These are phyloP conservation scores for Takakia lepidozioides DNA, from an alignment of 225 moss, liverwort and hornwort genomes.

Conservation along the genomic window DNA sequence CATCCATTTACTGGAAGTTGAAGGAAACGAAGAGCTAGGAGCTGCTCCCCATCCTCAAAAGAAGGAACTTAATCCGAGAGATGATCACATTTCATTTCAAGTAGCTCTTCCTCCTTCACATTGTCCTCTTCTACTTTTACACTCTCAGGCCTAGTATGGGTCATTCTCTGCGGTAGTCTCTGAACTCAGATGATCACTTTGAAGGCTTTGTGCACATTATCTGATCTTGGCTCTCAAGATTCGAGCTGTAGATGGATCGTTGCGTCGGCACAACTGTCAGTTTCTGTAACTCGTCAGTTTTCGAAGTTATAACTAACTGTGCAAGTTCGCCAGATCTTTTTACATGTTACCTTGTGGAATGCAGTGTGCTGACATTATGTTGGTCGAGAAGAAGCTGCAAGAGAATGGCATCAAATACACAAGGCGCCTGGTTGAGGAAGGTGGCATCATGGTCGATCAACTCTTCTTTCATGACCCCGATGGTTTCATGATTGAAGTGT, in stretches of 20 bases:
- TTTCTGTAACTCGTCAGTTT: no score
- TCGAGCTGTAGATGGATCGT: neutral
- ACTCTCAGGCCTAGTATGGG: no score
- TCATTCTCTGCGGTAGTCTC: no score
- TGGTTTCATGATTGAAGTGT: conserved; percentile 88
- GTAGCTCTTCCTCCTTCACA: conserved; percentile 10
- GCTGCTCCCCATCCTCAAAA: conserved; percentile 13
- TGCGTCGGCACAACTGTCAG: neutral
- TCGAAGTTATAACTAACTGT: no score
- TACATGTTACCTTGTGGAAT: neutral
- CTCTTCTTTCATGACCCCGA: conserved; percentile 90
- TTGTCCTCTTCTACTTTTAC: neutral
- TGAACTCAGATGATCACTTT: no score
- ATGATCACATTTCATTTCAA: conserved; percentile 89
- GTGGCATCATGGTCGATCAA: conserved; percentile 58
- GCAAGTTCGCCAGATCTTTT: no score
- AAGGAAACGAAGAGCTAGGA: conserved; percentile 18
- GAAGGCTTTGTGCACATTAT: no score
- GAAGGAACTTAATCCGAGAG: conserved; percentile 62
- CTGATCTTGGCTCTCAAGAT: no score
- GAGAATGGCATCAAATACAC: conserved; percentile 59
- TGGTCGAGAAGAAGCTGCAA: conserved; percentile 52
- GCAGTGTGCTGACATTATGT: conserved; percentile 53
- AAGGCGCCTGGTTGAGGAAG: conserved; percentile 39
- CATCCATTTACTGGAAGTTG: conserved; percentile 66